A percentile compares a stretch with the other conserved stretches of the same genome.
Conservation (phyloP, 176 grass and related monocot species). For the Poa pratensis region DNA sequence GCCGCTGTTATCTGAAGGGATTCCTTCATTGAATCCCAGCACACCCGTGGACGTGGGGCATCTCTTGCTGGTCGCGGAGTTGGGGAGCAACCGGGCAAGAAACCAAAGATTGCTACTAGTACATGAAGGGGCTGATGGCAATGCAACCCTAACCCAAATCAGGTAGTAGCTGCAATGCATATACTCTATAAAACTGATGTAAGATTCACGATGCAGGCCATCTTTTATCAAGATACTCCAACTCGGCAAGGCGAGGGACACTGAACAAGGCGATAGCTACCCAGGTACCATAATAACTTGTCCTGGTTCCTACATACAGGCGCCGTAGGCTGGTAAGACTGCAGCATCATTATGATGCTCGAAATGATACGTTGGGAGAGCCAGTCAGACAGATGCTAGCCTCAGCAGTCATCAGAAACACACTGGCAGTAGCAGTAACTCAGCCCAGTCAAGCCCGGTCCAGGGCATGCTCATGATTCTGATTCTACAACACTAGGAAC, state of each 20-base stretch:
- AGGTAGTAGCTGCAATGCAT: neutral
- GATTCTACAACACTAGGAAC: conserved; percentile 32
- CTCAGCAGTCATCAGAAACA: conserved; percentile 16
- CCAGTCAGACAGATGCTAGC: conserved; percentile 23
- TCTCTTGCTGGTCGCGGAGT: conserved; percentile 17
- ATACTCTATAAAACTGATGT: too few species aligned
- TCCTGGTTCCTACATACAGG: conserved; percentile 26
- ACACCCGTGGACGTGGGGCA: conserved; percentile 17
- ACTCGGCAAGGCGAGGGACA: neutral
- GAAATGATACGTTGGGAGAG: conserved; percentile 37
- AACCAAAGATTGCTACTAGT: neutral
- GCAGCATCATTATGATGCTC: conserved; percentile 40
- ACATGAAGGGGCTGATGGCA: neutral
- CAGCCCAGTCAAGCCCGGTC: conserved; percentile 30
- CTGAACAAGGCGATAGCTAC: conserved; percentile 10
- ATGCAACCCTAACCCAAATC: neutral
- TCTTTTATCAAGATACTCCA: neutral
- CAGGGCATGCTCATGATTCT: conserved; percentile 30
- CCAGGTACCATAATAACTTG: conserved; percentile 44
- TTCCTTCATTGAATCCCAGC: conserved; percentile 22
- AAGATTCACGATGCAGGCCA: neutral
- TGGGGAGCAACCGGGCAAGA: conserved; percentile 15
- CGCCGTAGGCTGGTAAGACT: conserved; percentile 6
- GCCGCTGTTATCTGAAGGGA: conserved; percentile 4
- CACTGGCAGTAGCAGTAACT: conserved; percentile 27